Evolutionary conservation across 2,329 filamentous ascomycete genomes (phyloP).

Genomic region (Fusarium cyanostomum): DNA sequence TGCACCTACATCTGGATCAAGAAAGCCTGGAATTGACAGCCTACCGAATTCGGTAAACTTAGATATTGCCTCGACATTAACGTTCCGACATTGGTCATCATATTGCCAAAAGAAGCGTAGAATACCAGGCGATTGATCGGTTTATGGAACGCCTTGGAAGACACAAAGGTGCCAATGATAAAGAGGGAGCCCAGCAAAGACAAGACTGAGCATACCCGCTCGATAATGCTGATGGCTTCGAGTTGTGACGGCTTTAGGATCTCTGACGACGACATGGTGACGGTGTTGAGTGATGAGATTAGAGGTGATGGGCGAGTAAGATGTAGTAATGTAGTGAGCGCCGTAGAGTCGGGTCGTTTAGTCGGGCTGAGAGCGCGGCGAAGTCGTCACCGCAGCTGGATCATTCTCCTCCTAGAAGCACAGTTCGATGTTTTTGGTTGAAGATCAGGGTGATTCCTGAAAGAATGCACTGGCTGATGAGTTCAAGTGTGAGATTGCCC

Average conservation of each 20-base stretch:
- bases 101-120: constrained; percentile 83
- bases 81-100: constrained; percentile 80
- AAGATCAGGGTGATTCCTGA: neutral
- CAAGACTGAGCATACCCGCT: constrained; percentile 74
- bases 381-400: constrained; percentile 12
- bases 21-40: constrained; percentile 79
- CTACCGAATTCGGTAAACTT: constrained; percentile 54
- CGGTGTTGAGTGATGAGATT: neutral
- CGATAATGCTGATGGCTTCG: constrained; percentile 67
- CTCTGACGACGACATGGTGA: constrained; percentile 29
- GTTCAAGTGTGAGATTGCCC: neutral
- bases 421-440: constrained; percentile 2
- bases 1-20: constrained; percentile 80
- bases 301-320: neutral
- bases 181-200: constrained; percentile 77
- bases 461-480: neutral
- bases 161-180: constrained; percentile 75
- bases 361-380: neutral
- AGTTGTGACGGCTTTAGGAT: constrained; percentile 52
- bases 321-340: neutral
- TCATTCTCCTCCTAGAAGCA: constrained; percentile 25
- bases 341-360: constrained; percentile 6
- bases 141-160: constrained; percentile 78
- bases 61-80: constrained; percentile 74
- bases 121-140: constrained; percentile 89